Evolutionary conservation across 2,329 filamentous ascomycete species (phyloP).

Genomic region (Fusarium zealandicum): DNA sequence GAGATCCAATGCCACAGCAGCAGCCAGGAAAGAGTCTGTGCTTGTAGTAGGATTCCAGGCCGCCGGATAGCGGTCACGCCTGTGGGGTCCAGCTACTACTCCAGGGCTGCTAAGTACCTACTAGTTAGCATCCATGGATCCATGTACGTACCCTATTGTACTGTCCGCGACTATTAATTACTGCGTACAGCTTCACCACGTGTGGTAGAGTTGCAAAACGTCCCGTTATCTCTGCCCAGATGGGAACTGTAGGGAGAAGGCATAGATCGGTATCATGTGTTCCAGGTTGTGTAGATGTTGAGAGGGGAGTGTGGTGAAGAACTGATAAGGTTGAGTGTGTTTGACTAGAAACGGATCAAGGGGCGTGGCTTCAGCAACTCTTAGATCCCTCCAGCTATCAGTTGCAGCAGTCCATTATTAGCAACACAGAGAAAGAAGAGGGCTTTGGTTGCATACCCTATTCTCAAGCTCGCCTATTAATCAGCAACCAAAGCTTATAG

Average conservation of each 20-base stretch:
- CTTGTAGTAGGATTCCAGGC: conserved; percentile 32
- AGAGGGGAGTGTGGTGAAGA: conserved; percentile 27
- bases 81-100: conserved; percentile 28
- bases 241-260: conserved; percentile 4
- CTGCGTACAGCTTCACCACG: conserved; percentile 23
- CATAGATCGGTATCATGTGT: conserved; percentile 1
- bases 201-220: conserved; percentile 3
- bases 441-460: neutral
- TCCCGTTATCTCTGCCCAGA: conserved; percentile 3
- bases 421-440: neutral
- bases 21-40: conserved; percentile 19
- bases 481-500: neutral
- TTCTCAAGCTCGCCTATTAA: conserved; percentile 8
- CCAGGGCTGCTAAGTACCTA: too few species aligned
- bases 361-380: conserved; percentile 21
- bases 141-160: neutral
- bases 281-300: conserved; percentile 7
- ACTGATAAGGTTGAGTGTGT: conserved; percentile 17
- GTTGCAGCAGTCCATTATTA: neutral
- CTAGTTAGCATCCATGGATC: too few species aligned
- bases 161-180: conserved; percentile 1
- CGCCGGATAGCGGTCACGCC: conserved; percentile 26
- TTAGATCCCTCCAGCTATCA: conserved; percentile 10
- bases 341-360: conserved; percentile 4
- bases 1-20: conserved; percentile 5